These are phyloP conservation scores for Candida koratica DNA, from an alignment of 805 yeast genomes.

Conservation along the genomic window DNA sequence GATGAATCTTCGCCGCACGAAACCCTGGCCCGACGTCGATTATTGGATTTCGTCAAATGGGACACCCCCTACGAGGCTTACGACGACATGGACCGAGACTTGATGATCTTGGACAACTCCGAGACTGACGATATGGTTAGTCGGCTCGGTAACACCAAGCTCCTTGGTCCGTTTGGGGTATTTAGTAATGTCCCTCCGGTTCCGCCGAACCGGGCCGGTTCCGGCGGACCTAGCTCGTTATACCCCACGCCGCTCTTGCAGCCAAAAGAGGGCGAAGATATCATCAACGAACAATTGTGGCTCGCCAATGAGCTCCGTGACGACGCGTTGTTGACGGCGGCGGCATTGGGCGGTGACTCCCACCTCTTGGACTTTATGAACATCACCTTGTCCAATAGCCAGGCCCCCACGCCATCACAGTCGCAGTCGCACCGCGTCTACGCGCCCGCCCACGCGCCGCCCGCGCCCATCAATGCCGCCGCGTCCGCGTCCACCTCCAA, in stretches of 20 bases:
- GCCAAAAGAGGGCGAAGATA: conserved; percentile 11
- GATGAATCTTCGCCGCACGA: conserved; percentile 26
- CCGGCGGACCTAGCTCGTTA: conserved; percentile 5
- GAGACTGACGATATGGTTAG: conserved; percentile 32
- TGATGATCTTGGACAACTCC: conserved; percentile 51
- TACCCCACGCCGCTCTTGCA: conserved; percentile 9
- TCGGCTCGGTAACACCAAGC: conserved; percentile 44
- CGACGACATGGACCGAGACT: conserved; percentile 76
- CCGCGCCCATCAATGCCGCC: conserved; percentile 4
- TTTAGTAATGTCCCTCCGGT: conserved; percentile 32
- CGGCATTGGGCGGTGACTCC: conserved; percentile 60
- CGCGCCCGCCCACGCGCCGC: conserved; percentile 2
- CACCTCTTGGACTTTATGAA: conserved; percentile 53
- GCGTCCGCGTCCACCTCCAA: conserved; percentile 22
- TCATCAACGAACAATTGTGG: conserved; percentile 36
- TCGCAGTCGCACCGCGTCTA: too few relatives aligned
- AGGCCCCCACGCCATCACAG: conserved; percentile 5
- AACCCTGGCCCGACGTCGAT: conserved; percentile 61
- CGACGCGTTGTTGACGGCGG: conserved; percentile 70
- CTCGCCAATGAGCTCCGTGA: conserved; percentile 65
- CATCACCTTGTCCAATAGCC: conserved; percentile 11
- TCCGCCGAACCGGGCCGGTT: neutral
- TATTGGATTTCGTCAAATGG: conserved; percentile 69
- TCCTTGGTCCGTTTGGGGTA: conserved; percentile 80
- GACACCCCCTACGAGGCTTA: conserved; percentile 65